Base-by-base conservation (phyloP, 148 eudicot species). In the Bassia scoparia region DNA sequence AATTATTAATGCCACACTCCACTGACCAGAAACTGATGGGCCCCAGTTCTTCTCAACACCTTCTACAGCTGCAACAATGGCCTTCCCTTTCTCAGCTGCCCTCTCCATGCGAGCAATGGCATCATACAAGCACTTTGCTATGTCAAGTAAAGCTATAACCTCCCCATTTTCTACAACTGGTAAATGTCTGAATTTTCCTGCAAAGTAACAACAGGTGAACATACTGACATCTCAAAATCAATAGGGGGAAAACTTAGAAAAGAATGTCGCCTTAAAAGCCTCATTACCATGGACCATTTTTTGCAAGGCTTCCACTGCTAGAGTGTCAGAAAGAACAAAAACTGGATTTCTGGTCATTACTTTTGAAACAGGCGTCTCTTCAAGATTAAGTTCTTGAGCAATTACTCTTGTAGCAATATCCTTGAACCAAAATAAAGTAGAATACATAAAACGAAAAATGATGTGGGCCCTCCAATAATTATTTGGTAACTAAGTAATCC, bases 31-130 rank as follows among this genome's bases (percentile, higher is more conserved):
- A 53, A 48, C 78, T 43, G 97, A 82, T 58, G 92, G 73, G 2
- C 96, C 97, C 99, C 97, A 90, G 60, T 85, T 85, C 80, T 88
- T 95, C 80, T 95, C 97, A 79, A 95, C 94, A 79, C 97, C 96
- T 86, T 95, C 99, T 78, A 93, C 98, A 74, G 99, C 92, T 75
- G 96, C 89, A 27, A 87, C 94, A 74, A 95, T 87, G 72, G 97
- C 96, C 81, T 95, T 95, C 56, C 97, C 99, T 80, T 95, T 95
- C 82, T 95, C 99, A 73, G 96, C 89, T 59, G 90, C 99, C 87
- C 93, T 86, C 78, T 95, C 99, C 96, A 95, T 85, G 50, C 92
- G 93, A 60, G 96, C 96, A 76, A 95, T 91, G 55, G 94, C 97
- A 87, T 95, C 99, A 85, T 95, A 92, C 74, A 95, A 84, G 73